Conservation (phyloP, 2,329 filamentous ascomycete species). For the Tolypocladium sp. region DNA sequence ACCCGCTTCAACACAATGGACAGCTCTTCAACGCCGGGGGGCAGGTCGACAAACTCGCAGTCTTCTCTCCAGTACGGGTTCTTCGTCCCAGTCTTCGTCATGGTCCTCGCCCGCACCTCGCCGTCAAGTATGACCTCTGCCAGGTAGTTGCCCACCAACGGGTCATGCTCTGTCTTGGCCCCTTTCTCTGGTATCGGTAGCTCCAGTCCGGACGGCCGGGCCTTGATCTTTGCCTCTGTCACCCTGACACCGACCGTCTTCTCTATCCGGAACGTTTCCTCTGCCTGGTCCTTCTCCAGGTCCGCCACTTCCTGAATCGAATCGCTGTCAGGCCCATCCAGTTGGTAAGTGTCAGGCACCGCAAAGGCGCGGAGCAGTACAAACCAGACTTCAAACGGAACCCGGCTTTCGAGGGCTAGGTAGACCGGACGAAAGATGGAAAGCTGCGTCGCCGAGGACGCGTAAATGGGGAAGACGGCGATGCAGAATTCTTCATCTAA, state of each 20-base stretch:
- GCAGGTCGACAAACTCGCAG: slow-evolving; percentile 67
- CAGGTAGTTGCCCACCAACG: slow-evolving; percentile 58
- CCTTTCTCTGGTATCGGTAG: slow-evolving; percentile 10
- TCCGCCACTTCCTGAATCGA: slow-evolving; percentile 32
- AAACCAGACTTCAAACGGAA: slow-evolving; percentile 97
- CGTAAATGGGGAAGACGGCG: slow-evolving; percentile 90
- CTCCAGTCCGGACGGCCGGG: slow-evolving; percentile 15
- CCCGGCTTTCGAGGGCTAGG: slow-evolving; percentile 73
- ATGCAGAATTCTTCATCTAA: slow-evolving; percentile 90
- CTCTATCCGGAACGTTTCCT: slow-evolving; percentile 52
- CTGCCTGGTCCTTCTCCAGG: slow-evolving; percentile 27
- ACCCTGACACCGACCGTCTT: slow-evolving; percentile 50
- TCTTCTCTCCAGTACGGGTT: slow-evolving; percentile 79
- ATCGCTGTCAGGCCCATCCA: slow-evolving; percentile 34
- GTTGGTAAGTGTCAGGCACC: slow-evolving; percentile 78
- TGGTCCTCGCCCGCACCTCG: slow-evolving; percentile 68
- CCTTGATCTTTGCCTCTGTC: slow-evolving; percentile 53
- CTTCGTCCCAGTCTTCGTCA: slow-evolving; percentile 59
- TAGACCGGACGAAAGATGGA: slow-evolving; percentile 83
- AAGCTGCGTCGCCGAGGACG: slow-evolving; percentile 61
- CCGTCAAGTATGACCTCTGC: slow-evolving; percentile 74
- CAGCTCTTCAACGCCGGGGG: slow-evolving; percentile 57
- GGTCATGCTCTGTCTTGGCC: slow-evolving; percentile 26
- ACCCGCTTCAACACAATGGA: slow-evolving; percentile 64
- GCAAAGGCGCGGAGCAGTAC: slow-evolving; percentile 86